These are phyloP conservation scores for Geotrichum siamense DNA, from an alignment of 1,139 yeast genomes.

Conservation along the genomic window DNA sequence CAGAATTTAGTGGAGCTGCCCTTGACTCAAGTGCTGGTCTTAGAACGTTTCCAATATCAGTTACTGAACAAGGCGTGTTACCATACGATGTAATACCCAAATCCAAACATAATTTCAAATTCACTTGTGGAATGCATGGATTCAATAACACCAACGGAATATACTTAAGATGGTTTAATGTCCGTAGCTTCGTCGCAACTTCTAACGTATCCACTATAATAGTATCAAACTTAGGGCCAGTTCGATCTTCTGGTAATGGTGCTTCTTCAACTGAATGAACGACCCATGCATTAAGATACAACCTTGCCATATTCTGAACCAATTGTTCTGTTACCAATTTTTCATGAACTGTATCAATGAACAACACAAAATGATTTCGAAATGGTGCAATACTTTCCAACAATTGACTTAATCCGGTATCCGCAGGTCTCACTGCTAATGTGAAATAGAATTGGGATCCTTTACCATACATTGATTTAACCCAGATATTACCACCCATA, in stretches of 20 bases:
- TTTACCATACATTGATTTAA: slow-evolving; percentile 67
- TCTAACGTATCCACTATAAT: slow-evolving; percentile 76
- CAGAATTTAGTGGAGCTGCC: slow-evolving; percentile 72
- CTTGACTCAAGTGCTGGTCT: slow-evolving; percentile 80
- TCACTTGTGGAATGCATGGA: slow-evolving; percentile 70
- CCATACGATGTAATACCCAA: slow-evolving; percentile 84
- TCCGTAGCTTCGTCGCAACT: slow-evolving; percentile 61
- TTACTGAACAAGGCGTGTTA: slow-evolving; percentile 75
- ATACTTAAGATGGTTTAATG: slow-evolving; percentile 67
- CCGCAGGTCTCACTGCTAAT: slow-evolving; percentile 68
- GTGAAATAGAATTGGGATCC: slow-evolving; percentile 81
- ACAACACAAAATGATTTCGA: slow-evolving; percentile 44
- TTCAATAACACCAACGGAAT: slow-evolving; percentile 73
- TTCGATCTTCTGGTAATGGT: slow-evolving; percentile 35
- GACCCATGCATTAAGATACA: slow-evolving; percentile 40
- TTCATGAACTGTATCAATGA: slow-evolving; percentile 75
- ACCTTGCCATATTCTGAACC: slow-evolving; percentile 42
- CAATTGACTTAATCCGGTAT: slow-evolving; percentile 54
- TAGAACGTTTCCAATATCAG: slow-evolving; percentile 73
- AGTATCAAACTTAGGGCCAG: slow-evolving; percentile 58
- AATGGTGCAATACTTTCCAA: slow-evolving; percentile 69
- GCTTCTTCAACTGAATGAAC: slow-evolving; percentile 40
- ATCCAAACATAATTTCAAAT: slow-evolving; percentile 74
- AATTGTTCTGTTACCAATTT: slow-evolving; percentile 50
- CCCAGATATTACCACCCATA: slow-evolving; percentile 91